Evolutionary conservation across 352 stramenopile genomes (phyloP).

Genomic region (Thraustochytrium striatum): DNA sequence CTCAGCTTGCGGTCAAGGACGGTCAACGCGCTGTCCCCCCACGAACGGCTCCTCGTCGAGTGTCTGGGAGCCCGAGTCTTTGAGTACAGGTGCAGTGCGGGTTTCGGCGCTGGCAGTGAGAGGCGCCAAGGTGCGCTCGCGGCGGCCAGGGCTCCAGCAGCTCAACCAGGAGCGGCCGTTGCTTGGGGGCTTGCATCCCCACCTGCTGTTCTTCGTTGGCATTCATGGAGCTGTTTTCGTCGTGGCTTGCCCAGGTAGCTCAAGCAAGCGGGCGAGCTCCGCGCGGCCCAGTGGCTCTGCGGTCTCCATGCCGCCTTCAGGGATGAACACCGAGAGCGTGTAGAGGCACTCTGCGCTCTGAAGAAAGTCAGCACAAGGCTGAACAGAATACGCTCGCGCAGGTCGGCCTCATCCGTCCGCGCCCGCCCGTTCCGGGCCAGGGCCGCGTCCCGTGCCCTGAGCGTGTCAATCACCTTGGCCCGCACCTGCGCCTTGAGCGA

Average conservation of each 20-base stretch:
- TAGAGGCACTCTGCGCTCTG: neutral
- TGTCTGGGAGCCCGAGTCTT: constrained; percentile 15
- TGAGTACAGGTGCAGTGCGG: neutral
- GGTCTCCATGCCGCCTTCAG: constrained; percentile 1
- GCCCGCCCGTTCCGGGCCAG: neutral
- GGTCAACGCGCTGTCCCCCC: neutral
- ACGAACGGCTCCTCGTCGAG: constrained; percentile 17
- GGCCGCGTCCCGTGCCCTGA: neutral
- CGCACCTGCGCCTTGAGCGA: constrained; percentile 6
- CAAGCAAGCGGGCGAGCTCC: neutral
- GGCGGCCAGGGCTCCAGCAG: no score
- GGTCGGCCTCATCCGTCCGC: constrained; percentile 7
- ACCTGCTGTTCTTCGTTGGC: neutral
- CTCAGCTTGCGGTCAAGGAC: constrained; percentile 38
- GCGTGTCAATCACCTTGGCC: constrained; percentile 1
- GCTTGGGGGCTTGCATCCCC: no score
- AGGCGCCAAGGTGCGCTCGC: no score
- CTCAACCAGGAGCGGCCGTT: no score
- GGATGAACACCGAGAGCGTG: constrained; percentile 38
- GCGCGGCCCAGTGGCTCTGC: neutral
- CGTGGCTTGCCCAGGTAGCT: neutral
- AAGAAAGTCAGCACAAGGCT: constrained; percentile 33
- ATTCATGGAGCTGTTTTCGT: neutral
- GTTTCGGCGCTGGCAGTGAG: no score
- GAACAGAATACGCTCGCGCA: neutral